Base-by-base conservation (phyloP, 75 land plant genomes). In the Pseudotsuga menziesii region DNA sequence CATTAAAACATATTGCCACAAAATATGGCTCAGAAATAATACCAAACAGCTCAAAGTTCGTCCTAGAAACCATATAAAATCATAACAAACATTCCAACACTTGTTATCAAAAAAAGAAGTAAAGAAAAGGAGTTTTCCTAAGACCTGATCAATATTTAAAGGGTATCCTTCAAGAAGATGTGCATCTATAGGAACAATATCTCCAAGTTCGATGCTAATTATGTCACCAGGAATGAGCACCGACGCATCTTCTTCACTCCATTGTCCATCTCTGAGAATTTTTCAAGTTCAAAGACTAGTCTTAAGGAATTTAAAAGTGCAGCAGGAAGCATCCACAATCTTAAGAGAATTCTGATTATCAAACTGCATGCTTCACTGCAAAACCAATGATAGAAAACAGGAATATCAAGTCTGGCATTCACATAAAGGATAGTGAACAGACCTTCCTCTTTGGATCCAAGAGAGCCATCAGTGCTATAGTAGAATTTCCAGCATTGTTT, bases 401-500 rank as follows among this genome's bases (percentile, higher is more conserved):
- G 9, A 6, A 69, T 69, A 20, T 36, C 25, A n/a, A 12, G 54
- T 2, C 48, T 41, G 39, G 3, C 39, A 19, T 3, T 63, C 32
- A 27, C 5, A 67, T 4, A 16, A 20, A 67, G 8, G 23, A 39
- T 5, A 5, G 52, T 69, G 72, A 39, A 29, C 27, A 19, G 41
- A 96, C 99, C 93, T 96, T 96, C 19, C 93, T 88, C 78, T 92
- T 94, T 0, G 99, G 99, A 75, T 97, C 99, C 41, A 96, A 88
- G 26, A 90, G 83, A 76, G 97, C 94, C 99, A 96, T 96, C 57
- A 96, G 85, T 62, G 99, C 95, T 20, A 94, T 97, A 58, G 99
- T 97, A 35, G 99, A 97, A 83, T 96, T 94, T 20, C 99, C 99
- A 29, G 99, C 99, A 85, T 96, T 96, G 81, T 94, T 96, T 80